Evolutionary conservation across 768 basidiomycete genomes (phyloP), one percentile per base, ranked within the genome.

Genomic region (Termitomyces sp.): DNA sequence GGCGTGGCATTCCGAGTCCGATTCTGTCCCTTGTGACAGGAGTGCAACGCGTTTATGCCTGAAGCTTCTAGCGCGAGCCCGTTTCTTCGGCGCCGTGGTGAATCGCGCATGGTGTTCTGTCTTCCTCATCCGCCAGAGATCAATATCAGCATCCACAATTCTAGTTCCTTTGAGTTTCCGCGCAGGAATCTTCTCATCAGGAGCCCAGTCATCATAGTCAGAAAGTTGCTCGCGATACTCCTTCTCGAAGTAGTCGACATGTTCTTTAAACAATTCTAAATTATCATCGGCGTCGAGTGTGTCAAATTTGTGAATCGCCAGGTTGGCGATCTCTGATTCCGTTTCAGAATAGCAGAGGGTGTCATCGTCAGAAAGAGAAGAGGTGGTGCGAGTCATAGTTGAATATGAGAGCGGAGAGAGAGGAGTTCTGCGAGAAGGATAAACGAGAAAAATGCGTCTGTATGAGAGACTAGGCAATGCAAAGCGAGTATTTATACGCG

Each of bases 151-250:
- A 19, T 52, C 51, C n/a, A 17, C 51, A 19, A 52, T n/a, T 21
- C 35, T 28, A 37, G 45, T 47, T 16, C 37, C 35, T 19, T 55
- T 55, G 54, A 46, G 30, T 23, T 52, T 52, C 21, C 51, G 51
- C 8, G 14, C 12, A 21, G 40, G 51, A 32, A 52, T 52, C 14
- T 42, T 52, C 19, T 42, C 51, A 32, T 52, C 25, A 21, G 40
- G 51, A 30, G 40, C 27, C 51, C 51, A 52, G 27, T 52, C 51
- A n/a, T 52, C 51, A 28, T 52, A 52, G 27, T 52, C 51, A 30
- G 51, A 52, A 28, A 12, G 10, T 30, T 52, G 27, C 14, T 42
- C 19, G 27, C 19, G 12, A 21, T 19, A 52, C 28, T 52, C 51
- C 41, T 41, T 42, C 28, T 25, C 49, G 35, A 37, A 37, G 27